Percentiles rank a stretch among this genome's conserved stretches.
Conservation (phyloP, 495 filamentous ascomycete species). For the Hypoxylon lenormandii region DNA sequence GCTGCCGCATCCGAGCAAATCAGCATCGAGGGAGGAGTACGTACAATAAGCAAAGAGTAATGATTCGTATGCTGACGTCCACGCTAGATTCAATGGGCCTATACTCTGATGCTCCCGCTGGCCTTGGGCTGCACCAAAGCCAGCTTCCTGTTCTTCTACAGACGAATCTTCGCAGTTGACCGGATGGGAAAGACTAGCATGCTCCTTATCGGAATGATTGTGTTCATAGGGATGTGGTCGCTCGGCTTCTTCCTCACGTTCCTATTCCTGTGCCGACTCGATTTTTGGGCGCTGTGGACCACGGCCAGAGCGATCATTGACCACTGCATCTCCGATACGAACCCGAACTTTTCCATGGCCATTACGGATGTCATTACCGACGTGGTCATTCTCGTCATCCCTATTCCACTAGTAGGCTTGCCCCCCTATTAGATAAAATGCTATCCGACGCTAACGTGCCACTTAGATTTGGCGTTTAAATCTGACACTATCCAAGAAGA, state of each 20-base stretch:
- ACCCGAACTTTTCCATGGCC: conserved; percentile 28
- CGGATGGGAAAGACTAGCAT: conserved; percentile 9
- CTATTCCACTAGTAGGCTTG: conserved; percentile 44
- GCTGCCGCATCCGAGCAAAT: conserved; percentile 17
- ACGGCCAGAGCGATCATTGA: conserved; percentile 9
- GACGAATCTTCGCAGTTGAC: conserved; percentile 44
- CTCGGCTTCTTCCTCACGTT: conserved; percentile 41
- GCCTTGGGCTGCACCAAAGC: conserved; percentile 46
- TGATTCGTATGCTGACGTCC: too few relatives aligned
- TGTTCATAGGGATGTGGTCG: conserved; percentile 30
- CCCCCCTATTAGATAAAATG: too few relatives aligned
- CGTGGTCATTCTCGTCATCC: conserved; percentile 40
- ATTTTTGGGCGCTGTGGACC: conserved; percentile 38
- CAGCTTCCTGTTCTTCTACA: conserved; percentile 51
- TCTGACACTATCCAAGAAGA: conserved; percentile 34
- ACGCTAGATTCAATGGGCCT: conserved; percentile 39
- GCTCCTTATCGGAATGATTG: conserved; percentile 27
- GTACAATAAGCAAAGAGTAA: too few relatives aligned
- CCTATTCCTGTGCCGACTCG: conserved; percentile 41
- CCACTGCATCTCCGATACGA: conserved; percentile 30
- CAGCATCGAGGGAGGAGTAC: too few relatives aligned
- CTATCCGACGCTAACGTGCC: neutral
- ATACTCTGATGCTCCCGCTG: conserved; percentile 40
- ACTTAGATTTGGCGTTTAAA: conserved; percentile 47
- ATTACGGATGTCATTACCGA: conserved; percentile 46